A percentile compares a stretch with the other conserved stretches of the same genome.
These are phyloP conservation scores for Schizophyllum commune DNA, from an alignment of 1,284 basidiomycete genomes.

Conservation along the genomic window DNA sequence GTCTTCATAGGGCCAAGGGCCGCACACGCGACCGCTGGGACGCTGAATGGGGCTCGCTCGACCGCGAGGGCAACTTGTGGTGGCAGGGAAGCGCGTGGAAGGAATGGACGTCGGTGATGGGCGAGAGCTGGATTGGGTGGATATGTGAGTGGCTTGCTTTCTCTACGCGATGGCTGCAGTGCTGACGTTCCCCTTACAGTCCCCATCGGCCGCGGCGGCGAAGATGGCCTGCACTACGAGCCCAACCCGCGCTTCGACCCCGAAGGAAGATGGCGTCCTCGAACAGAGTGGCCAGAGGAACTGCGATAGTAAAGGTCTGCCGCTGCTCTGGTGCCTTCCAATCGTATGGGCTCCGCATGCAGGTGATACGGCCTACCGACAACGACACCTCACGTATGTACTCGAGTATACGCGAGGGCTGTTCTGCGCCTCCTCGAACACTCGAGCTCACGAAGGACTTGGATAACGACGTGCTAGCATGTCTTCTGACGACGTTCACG, in stretches of 20 bases:
- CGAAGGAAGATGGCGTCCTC: slow-evolving; percentile 57
- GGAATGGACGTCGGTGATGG: slow-evolving; percentile 79
- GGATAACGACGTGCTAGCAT: too few relatives aligned
- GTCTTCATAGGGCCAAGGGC: slow-evolving; percentile 35
- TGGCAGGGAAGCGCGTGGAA: slow-evolving; percentile 57
- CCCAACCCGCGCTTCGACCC: slow-evolving; percentile 69
- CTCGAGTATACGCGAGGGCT: too few relatives aligned
- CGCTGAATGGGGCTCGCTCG: slow-evolving; percentile 66
- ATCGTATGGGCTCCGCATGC: too few relatives aligned
- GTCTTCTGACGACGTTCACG: too few relatives aligned
- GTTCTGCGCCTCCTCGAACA: too few relatives aligned
- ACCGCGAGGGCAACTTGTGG: slow-evolving; percentile 78
- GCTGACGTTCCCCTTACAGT: slow-evolving; percentile 34
- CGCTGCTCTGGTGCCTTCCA: too few relatives aligned
- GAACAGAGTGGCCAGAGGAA: slow-evolving; percentile 65
- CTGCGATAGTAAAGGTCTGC: slow-evolving; percentile 24
- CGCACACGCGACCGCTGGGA: slow-evolving; percentile 53
- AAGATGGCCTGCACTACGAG: slow-evolving; percentile 58
- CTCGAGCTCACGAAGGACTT: too few relatives aligned
- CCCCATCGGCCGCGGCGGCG: slow-evolving; percentile 50
- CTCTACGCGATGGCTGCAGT: slow-evolving; percentile 1
- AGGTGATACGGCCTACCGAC: too few relatives aligned
- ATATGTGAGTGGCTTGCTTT: slow-evolving; percentile 46
- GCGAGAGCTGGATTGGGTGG: slow-evolving; percentile 55
- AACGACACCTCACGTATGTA: too few relatives aligned